phyloP scores from a whole-genome alignment of 2,329 filamentous ascomycete genomes.

The Trichoderma koningii region DNA sequence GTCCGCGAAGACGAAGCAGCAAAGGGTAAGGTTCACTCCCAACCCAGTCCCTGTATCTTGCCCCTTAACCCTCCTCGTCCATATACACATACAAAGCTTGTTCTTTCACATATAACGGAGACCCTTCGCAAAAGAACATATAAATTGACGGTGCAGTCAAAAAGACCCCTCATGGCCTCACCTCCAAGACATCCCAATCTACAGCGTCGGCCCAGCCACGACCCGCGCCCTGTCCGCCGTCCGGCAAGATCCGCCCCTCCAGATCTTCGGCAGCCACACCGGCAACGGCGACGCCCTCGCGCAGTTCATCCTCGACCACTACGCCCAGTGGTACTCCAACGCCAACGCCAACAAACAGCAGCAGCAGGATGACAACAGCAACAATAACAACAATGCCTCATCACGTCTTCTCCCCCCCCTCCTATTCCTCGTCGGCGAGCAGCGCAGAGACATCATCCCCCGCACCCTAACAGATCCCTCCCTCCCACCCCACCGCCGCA shows the following conservation, averaged over 20 bases:
- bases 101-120: too few relatives aligned
- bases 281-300: conserved; percentile 84
- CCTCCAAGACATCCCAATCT: conserved; percentile 62
- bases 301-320: conserved; percentile 76
- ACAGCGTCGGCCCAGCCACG: conserved; percentile 80
- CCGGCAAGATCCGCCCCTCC: conserved; percentile 51
- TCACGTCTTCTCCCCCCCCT: conserved; percentile 61
- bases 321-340: conserved; percentile 55
- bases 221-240: conserved; percentile 69
- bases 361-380: too few relatives aligned
- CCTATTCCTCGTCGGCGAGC: conserved; percentile 88
- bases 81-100: neutral
- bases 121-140: too few relatives aligned
- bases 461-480: conserved; percentile 66
- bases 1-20: conserved; percentile 48
- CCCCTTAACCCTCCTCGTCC: too few relatives aligned
- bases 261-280: conserved; percentile 76
- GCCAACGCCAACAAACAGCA: too few relatives aligned
- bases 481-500: conserved; percentile 53
- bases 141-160: too few relatives aligned
- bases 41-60: too few relatives aligned
- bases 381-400: too few relatives aligned
- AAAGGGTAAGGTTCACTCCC: neutral
- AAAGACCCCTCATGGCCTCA: conserved; percentile 48
- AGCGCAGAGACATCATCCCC: conserved; percentile 86